Conservation (phyloP, 2,329 filamentous ascomycete species). For the Chaetothyriales sp. region DNA sequence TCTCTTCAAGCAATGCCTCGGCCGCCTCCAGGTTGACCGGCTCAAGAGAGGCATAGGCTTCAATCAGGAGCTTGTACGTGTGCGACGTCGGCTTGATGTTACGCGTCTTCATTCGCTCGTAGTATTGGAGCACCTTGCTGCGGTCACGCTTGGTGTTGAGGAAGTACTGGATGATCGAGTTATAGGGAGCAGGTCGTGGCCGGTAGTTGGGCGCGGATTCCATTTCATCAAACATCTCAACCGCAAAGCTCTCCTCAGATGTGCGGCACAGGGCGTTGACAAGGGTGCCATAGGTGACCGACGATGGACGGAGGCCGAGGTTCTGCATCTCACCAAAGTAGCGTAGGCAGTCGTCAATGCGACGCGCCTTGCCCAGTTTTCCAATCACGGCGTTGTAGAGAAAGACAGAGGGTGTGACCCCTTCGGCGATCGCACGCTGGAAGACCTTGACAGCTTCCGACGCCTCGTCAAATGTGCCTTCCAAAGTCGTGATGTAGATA, state of each 20-base stretch:
- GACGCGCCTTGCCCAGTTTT: constrained; percentile 92
- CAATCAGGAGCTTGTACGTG: constrained; percentile 94
- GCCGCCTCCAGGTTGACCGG: constrained; percentile 80
- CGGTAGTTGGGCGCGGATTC: constrained; percentile 98
- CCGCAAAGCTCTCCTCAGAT: constrained; percentile 92
- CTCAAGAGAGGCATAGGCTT: constrained; percentile 87
- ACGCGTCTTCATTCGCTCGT: constrained; percentile 80
- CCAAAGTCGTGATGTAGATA: constrained; percentile 96
- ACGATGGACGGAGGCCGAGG: constrained; percentile 84
- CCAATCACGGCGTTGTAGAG: constrained; percentile 96
- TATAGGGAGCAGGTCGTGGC: constrained; percentile 90
- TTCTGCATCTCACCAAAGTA: constrained; percentile 97
- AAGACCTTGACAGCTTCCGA: constrained; percentile 97
- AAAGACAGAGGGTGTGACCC: constrained; percentile 91
- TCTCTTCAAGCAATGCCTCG: constrained; percentile 66
- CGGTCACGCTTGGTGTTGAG: constrained; percentile 94
- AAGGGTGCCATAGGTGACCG: constrained; percentile 94
- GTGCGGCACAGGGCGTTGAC: constrained; percentile 96
- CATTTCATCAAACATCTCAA: constrained; percentile 98
- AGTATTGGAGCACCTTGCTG: constrained; percentile 84
- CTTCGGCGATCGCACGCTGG: constrained; percentile 80
- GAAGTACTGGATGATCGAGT: constrained; percentile 99
- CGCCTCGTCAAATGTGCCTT: constrained; percentile 95
- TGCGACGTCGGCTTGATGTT: constrained; percentile 84
- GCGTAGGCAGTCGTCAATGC: constrained; percentile 94